Base-by-base conservation (phyloP, 2,329 filamentous ascomycete genomes). In the Purpureocillium takamizusanense region DNA sequence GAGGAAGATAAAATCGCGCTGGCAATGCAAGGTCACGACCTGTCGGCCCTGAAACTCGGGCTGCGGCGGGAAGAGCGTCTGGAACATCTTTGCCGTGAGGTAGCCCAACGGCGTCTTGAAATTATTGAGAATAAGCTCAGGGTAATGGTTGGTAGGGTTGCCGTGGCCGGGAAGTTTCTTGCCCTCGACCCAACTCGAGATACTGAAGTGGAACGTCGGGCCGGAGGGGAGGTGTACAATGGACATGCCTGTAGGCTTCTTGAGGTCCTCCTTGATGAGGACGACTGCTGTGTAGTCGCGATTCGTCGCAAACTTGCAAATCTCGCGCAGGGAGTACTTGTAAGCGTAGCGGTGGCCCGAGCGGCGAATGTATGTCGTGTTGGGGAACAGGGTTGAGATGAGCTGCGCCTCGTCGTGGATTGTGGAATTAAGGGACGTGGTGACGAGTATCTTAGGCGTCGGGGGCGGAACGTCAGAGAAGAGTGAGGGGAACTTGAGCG, bases 1-100 rank as follows among this genome's bases (percentile, higher is more conserved):
- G 37, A 97, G 74, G 59, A 98, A 98, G 51, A 97, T 92, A 61
- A 90, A 97, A 61, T 97, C 90, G 46, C 90, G 82, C 67, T 95
- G 89, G 51, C 95, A 95, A 62, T 95, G 88, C 37, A 95, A 65
- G 1, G 90, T 95, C 8, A 95, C 79, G 1, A 95, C 89, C 54
- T 95, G 89, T 17, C 90, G 72, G 4, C 90, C 90, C 48, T 83
- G 73, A 6, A 97, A 69, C 51, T 97, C 86, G 0, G 92, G 90
- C 32, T 78, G 76, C 0, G 81, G 76, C 0, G 90, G 92, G 61
- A 66, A 65, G 34, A 66, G 46, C 10, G 57, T 61, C 47, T 59
- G 55, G 66, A 98, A 92, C 2, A 95, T 68, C 52, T 87, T 81
- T 8, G 89, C 90, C 0, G 89, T 87, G 30, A 97, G 68, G 9